Evolutionary conservation across 2,329 filamentous ascomycete species (phyloP).

Genomic region (Trichoderma atroviride): DNA sequence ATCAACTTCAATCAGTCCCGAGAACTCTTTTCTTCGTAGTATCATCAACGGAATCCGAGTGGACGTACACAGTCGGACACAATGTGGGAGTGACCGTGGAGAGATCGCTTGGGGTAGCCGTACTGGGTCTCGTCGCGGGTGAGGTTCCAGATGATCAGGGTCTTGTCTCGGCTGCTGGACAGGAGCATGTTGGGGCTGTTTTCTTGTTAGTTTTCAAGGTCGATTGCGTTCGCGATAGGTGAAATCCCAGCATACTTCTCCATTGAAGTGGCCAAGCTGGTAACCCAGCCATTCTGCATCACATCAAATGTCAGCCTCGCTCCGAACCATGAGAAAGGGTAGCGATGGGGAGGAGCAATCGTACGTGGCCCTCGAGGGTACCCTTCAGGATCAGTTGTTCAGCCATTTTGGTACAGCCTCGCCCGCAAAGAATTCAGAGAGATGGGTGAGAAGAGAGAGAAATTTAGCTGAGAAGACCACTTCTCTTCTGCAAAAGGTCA

Average conservation of each 20-base stretch:
- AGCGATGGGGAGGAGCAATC: constrained; percentile 40
- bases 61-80: constrained; percentile 98
- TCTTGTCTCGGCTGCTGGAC: constrained; percentile 96
- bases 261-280: constrained; percentile 95
- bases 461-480: constrained; percentile 39
- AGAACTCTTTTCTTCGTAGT: neutral
- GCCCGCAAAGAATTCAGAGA: constrained; percentile 40
- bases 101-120: constrained; percentile 98
- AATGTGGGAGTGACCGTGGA: constrained; percentile 99
- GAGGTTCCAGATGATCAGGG: constrained; percentile 99
- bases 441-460: constrained; percentile 40
- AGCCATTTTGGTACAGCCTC: constrained; percentile 66
- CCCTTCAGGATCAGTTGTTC: constrained; percentile 95
- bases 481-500: constrained; percentile 35
- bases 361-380: constrained; percentile 94
- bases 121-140: constrained; percentile 98
- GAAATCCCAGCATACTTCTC: constrained; percentile 76
- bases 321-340: constrained; percentile 29
- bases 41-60: constrained; percentile 1
- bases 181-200: constrained; percentile 97
- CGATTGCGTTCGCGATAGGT: neutral
- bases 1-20: constrained; percentile 34
- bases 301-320: constrained; percentile 33
- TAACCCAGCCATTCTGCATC: constrained; percentile 90
- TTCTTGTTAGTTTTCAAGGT: constrained; percentile 32